Base-by-base conservation (phyloP, 2,329 filamentous ascomycete genomes). In the Laburnicola sp. region DNA sequence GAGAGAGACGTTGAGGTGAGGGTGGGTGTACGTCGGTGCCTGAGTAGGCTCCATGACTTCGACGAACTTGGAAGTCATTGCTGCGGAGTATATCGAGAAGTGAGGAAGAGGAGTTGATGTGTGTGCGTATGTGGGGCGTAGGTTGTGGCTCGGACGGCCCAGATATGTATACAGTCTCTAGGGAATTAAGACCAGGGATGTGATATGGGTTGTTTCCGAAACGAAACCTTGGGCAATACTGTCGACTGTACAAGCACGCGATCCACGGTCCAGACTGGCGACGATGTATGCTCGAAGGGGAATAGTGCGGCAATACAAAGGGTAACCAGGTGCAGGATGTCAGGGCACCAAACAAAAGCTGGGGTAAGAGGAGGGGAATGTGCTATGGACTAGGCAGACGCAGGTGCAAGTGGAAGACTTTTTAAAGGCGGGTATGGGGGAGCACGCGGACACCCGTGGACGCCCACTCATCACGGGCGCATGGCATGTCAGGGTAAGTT, bases 1-100 rank as follows among this genome's bases (percentile, higher is more conserved):
- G 21, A 74, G 60, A 9, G 65, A 71, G 55, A 74, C 70, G 48
- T 74, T 74, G 57, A 72, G 69, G 41, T 71, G 68, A 27, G 70
- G 69, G 38, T 74, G 69, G 22, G 64, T 68, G 54, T 69, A 70
- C 34, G 57, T 58, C 8, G 68, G 65, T 21, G 68, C 66, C 53
- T 69, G 64, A n/a, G 56, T 48, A 27, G 62, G 58, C 52, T 73
- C 67, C 48, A 74, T 67, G 57, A 71, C 68, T 46, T 74, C 71
- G 44, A 69, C 68, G 43, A 74, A 74, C 43, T 72, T 72, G 26
- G 70, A 73, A 16, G 65, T 59, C 63, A 72, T 71, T 16, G 16
- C 16, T 16, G 16, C 16, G 51, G 49, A 59, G 49, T 30, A 25
- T 44, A 22, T 34, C 2, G 28, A 11, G 7, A 6, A 8, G 28